Evolutionary conservation across 2,329 filamentous ascomycete species (phyloP).

Genomic region (Exophiala aquamarina): DNA sequence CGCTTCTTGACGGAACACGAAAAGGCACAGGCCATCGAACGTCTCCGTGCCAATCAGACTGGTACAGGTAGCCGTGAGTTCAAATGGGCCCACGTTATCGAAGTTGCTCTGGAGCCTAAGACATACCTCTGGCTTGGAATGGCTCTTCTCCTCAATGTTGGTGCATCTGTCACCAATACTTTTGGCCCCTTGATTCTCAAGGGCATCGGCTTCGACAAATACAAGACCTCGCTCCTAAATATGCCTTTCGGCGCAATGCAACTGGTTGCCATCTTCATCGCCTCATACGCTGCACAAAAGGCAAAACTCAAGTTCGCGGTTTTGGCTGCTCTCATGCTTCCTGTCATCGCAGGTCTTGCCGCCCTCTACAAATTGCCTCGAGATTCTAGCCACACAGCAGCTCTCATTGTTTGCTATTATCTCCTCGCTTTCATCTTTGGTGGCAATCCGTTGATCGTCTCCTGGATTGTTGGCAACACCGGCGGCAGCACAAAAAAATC

Average conservation of each 20-base stretch:
- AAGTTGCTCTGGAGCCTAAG: conserved; percentile 46
- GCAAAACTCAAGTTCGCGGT: conserved; percentile 58
- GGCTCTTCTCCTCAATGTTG: conserved; percentile 63
- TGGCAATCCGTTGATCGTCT: conserved; percentile 64
- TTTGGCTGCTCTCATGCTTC: conserved; percentile 55
- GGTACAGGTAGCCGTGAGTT: conserved; percentile 47
- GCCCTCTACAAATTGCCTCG: conserved; percentile 55
- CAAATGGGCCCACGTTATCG: conserved; percentile 45
- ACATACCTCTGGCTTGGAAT: conserved; percentile 62
- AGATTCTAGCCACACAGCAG: conserved; percentile 41
- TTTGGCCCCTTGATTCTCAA: conserved; percentile 65
- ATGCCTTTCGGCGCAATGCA: conserved; percentile 68
- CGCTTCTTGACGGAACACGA: conserved; percentile 50
- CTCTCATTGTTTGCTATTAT: conserved; percentile 63
- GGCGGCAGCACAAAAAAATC: conserved; percentile 68
- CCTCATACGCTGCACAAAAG: conserved; percentile 59
- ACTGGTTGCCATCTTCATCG: conserved; percentile 57
- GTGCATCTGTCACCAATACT: conserved; percentile 61
- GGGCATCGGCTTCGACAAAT: conserved; percentile 61
- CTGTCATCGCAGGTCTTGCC: conserved; percentile 58
- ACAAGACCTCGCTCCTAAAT: conserved; percentile 60
- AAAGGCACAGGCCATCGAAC: conserved; percentile 48
- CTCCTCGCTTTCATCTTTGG: conserved; percentile 66
- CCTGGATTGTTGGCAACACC: conserved; percentile 70
- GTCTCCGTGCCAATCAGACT: conserved; percentile 52